Evolutionary conservation across 2,329 filamentous ascomycete species (phyloP).

Genomic region (Nemania sp.): DNA sequence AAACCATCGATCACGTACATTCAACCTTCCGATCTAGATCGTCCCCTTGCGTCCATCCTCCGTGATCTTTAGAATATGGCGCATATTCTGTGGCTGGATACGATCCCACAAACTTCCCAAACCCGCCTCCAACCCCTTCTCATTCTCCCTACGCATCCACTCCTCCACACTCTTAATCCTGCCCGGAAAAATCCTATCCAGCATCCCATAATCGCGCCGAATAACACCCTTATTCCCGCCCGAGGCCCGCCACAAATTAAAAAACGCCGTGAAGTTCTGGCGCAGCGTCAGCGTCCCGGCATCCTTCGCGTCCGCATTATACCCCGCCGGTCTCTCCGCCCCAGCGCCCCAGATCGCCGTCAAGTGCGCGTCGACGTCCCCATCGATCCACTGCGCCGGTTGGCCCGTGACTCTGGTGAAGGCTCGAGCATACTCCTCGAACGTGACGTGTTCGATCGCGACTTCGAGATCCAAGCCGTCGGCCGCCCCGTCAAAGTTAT

Average conservation of each 20-base stretch:
- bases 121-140: constrained; percentile 36
- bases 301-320: constrained; percentile 40
- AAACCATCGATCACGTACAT: background rate
- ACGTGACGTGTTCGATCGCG: constrained; percentile 46
- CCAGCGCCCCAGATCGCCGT: constrained; percentile 20
- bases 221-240: constrained; percentile 47
- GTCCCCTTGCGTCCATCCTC: constrained; percentile 31
- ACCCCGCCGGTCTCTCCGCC: constrained; percentile 40
- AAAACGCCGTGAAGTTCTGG: constrained; percentile 56
- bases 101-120: constrained; percentile 41
- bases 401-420: constrained; percentile 49
- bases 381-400: constrained; percentile 46
- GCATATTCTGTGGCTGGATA: constrained; percentile 29
- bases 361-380: constrained; percentile 42
- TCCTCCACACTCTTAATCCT: constrained; percentile 53
- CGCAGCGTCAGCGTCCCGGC: constrained; percentile 43
- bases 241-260: constrained; percentile 50
- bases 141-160: constrained; percentile 49
- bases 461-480: constrained; percentile 51
- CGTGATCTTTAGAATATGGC: constrained; percentile 28
- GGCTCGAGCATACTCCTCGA: constrained; percentile 45
- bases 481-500: constrained; percentile 46
- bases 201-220: constrained; percentile 49
- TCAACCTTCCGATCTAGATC: constrained; percentile 12
- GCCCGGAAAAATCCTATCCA: constrained; percentile 55